A percentile compares a stretch with the other conserved stretches of the same genome.
Evolutionary conservation across 441 rosid genomes (phyloP).

Genomic region (Cnidoscolus chayamansa): DNA sequence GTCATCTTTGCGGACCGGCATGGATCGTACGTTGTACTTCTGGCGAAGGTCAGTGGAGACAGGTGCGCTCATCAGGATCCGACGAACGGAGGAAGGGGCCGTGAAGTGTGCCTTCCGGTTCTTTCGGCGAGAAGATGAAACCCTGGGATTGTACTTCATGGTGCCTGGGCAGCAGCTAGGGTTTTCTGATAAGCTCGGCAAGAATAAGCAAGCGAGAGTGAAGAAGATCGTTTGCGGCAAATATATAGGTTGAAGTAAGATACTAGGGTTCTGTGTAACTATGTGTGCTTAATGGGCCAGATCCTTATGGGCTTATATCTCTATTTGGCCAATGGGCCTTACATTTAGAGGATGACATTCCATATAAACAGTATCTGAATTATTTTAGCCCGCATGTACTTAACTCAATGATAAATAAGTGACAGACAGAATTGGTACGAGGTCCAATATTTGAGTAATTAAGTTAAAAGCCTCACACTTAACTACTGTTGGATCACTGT

Average conservation of each 20-base stretch:
- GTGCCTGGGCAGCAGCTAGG: slow-evolving; percentile 16
- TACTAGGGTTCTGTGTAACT: slow-evolving; percentile 1
- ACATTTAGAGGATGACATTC: no score
- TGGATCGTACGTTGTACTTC: slow-evolving; percentile 75
- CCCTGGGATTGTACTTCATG: slow-evolving; percentile 81
- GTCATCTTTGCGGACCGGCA: slow-evolving; percentile 81
- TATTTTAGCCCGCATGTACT: no score
- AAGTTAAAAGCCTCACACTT: no score
- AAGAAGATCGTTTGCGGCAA: neutral
- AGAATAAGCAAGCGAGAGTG: neutral
- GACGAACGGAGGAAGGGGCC: slow-evolving; percentile 68
- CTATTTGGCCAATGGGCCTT: neutral
- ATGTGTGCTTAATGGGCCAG: neutral
- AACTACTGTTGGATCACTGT: no score
- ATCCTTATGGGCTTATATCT: neutral
- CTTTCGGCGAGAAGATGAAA: slow-evolving; percentile 74
- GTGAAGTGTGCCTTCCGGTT: slow-evolving; percentile 80
- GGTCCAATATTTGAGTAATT: no score
- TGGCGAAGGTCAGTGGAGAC: slow-evolving; percentile 66
- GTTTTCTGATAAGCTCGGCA: neutral
- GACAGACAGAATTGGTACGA: no score
- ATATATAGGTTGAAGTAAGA: neutral
- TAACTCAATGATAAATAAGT: no score
- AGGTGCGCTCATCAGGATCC: slow-evolving; percentile 68
- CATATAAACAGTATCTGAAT: no score